Evolutionary conservation across 164 flowering plant species (phyloP), one percentile per base, ranked within the genome.

Genomic region (Chimonanthus salicifolius): DNA sequence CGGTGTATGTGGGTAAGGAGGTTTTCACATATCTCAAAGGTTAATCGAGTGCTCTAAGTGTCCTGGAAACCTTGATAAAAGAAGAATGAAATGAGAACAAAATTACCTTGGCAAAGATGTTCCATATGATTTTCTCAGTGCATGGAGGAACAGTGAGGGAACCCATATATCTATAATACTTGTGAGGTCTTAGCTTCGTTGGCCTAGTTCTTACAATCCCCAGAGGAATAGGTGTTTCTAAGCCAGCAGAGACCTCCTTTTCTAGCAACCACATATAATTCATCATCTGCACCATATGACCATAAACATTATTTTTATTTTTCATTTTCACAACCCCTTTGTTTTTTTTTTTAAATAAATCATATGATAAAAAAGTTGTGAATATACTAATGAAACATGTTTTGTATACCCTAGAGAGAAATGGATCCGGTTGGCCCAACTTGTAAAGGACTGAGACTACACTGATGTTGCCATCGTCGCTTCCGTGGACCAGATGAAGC

Each of bases 401-500:
- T 44, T 7, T 11, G 44, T 33, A 0, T 77, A 88, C 91, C 89
- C 81, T 72, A 2, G 62, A 0, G 74, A 90, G 45, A 18, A 89
- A 7, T 2, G 87, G 83, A 77, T 88, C 88, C 0, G 87, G 71
- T 3, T 71, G 45, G 9, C 92, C 91, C 2, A 33, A 72, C 13
- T 76, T 5, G 80, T 64, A 87, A 15, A 91, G 89, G 69, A 85
- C 72, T 7, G 78, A 78, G 4, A 88, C 85, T 5, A 91, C 92
- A 2, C 89, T 50, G 6, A 79, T 3, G 75, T 51, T 75, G 11
- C 84, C 86, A 47, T 86, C 87, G 2, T 49, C 71, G 6, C 87
- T 75, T 47, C 49, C 44, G 78, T 89, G 96, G 66, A 91, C 88
- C 50, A 85, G 74, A 75, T 91, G 96, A 46, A 86, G 88, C 90